A percentile compares a stretch with the other conserved stretches of the same genome.
Evolutionary conservation across 1,284 basidiomycete species (phyloP).

Genomic region (Boletus calvinii): DNA sequence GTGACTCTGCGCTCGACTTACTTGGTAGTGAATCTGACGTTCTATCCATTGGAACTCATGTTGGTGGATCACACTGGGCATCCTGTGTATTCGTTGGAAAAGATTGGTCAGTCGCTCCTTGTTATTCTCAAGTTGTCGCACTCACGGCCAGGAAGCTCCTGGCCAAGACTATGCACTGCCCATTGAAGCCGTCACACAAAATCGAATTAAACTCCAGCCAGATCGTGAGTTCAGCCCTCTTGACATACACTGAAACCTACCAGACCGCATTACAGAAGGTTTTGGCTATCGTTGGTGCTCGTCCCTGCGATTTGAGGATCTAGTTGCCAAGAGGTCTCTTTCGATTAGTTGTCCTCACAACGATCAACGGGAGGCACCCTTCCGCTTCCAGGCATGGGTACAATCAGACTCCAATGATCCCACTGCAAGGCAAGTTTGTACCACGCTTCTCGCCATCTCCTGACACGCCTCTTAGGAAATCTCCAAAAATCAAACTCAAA

Average conservation of each 20-base stretch:
- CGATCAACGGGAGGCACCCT: slow-evolving; percentile 83
- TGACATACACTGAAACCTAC: slow-evolving; percentile 11
- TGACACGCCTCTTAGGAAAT: slow-evolving; percentile 52
- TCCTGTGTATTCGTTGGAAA: slow-evolving; percentile 79
- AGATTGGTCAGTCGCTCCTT: slow-evolving; percentile 61
- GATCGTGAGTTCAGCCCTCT: slow-evolving; percentile 64
- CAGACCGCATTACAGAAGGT: slow-evolving; percentile 58
- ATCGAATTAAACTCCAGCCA: slow-evolving; percentile 86
- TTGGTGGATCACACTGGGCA: slow-evolving; percentile 86
- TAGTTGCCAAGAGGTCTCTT: slow-evolving; percentile 76
- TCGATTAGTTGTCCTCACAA: slow-evolving; percentile 86
- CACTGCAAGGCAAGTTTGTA: slow-evolving; percentile 47
- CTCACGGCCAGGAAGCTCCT: slow-evolving; percentile 49
- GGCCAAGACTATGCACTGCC: slow-evolving; percentile 91
- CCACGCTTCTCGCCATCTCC: not conserved
- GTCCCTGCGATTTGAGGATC: slow-evolving; percentile 90
- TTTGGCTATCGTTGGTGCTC: slow-evolving; percentile 94
- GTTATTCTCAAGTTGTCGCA: not conserved
- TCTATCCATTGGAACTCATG: slow-evolving; percentile 92
- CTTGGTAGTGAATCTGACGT: slow-evolving; percentile 88
- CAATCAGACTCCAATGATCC: slow-evolving; percentile 75
- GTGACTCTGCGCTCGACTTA: slow-evolving; percentile 95
- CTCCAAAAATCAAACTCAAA: slow-evolving; percentile 82
- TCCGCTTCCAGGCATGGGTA: slow-evolving; percentile 94
- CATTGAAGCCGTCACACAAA: slow-evolving; percentile 86